Percentiles rank a stretch among this genome's conserved stretches.
phyloP scores from a whole-genome alignment of 768 basidiomycete species.

The Termitomyces sp. region DNA sequence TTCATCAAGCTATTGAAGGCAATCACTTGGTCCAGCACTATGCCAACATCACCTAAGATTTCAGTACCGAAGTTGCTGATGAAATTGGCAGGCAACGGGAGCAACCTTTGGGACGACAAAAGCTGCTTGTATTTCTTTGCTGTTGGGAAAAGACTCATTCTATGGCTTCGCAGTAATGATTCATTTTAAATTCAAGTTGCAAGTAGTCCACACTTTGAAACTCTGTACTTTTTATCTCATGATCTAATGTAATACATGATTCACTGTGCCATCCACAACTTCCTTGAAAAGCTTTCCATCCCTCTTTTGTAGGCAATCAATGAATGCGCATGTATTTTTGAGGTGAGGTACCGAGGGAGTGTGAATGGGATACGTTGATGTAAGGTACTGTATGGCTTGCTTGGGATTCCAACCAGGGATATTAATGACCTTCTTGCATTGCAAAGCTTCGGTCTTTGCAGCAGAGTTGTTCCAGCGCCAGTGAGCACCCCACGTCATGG shows the following conservation, averaged over 20 bases:
- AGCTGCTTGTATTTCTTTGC: neutral
- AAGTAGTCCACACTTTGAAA: too few relatives aligned
- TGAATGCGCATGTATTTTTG: neutral
- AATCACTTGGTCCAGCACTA: neutral
- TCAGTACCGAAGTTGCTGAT: neutral
- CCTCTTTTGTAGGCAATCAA: neutral
- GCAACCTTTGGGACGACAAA: neutral
- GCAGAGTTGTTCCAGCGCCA: neutral
- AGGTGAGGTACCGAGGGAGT: neutral
- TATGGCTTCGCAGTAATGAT: too few relatives aligned
- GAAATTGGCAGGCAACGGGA: neutral
- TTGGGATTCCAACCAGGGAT: neutral
- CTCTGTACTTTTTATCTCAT: too few relatives aligned
- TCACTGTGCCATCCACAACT: neutral
- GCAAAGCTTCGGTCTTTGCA: neutral
- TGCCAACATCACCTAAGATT: neutral
- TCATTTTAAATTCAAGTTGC: too few relatives aligned
- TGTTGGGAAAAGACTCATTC: neutral
- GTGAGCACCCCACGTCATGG: slow-evolving; percentile 4
- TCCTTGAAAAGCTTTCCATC: neutral
- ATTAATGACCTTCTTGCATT: neutral
- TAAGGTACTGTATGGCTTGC: neutral
- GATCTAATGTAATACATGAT: too few relatives aligned
- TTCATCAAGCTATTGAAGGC: neutral
- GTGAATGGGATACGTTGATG: neutral